Evolutionary conservation across 495 filamentous ascomycete species (phyloP).

Genomic region (Penicillium psychrofluorescens): DNA sequence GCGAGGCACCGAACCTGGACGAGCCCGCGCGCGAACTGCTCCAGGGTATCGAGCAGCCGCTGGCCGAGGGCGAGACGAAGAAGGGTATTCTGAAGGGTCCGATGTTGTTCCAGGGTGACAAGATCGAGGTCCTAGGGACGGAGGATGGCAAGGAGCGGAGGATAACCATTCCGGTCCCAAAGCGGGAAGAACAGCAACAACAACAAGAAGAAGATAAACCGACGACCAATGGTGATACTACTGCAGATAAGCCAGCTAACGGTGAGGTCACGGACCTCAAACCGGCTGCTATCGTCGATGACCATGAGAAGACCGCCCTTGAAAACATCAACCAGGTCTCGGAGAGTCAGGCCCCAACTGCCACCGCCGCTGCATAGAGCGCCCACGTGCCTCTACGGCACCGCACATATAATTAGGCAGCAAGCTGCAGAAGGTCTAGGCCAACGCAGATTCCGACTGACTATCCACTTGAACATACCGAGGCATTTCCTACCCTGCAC

Average conservation of each 20-base stretch:
- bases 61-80: slow-evolving; percentile 19
- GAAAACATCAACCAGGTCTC: neutral
- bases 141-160: slow-evolving; percentile 32
- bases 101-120: slow-evolving; percentile 31
- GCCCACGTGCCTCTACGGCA: neutral
- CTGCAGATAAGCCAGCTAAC: neutral
- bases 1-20: slow-evolving; percentile 64
- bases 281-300: neutral
- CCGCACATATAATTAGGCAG: neutral
- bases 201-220: too few relatives aligned
- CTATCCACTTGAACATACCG: neutral
- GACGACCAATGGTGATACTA: neutral
- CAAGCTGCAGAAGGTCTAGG: neutral
- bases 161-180: slow-evolving; percentile 22
- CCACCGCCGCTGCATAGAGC: neutral
- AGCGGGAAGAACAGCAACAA: neutral
- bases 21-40: slow-evolving; percentile 46
- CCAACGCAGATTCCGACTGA: neutral
- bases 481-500: neutral
- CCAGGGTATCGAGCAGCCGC: slow-evolving; percentile 23
- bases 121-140: slow-evolving; percentile 32
- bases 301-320: neutral
- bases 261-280: neutral
- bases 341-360: neutral
- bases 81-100: slow-evolving; percentile 33